Percentiles rank a stretch among this genome's conserved stretches.
Conservation (phyloP, 768 basidiomycete genomes). For the Solioccasus polychromus region DNA sequence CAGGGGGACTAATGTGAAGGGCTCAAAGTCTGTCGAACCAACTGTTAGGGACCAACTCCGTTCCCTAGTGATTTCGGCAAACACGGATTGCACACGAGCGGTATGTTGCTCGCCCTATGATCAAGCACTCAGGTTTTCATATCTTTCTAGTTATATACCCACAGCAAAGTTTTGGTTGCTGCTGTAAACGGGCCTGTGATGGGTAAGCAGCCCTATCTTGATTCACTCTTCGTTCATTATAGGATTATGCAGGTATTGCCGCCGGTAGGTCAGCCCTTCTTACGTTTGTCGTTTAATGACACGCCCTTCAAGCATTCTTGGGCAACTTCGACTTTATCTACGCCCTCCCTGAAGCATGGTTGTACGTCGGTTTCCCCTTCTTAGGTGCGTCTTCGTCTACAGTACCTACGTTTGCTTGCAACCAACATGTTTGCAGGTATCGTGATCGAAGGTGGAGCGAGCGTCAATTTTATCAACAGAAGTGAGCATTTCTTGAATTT, state of each 20-base stretch:
- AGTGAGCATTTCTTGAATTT: conserved; percentile 38
- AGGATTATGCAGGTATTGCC: conserved; percentile 49
- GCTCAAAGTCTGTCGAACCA: conserved; percentile 9
- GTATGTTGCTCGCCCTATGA: conserved; percentile 34
- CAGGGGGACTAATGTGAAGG: conserved; percentile 61
- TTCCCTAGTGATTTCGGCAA: conserved; percentile 44
- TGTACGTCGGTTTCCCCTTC: conserved; percentile 67
- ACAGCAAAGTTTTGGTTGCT: conserved; percentile 67
- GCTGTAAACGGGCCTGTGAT: conserved; percentile 75
- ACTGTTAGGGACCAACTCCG: conserved; percentile 47
- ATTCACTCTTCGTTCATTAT: conserved; percentile 2
- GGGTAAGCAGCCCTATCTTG: conserved; percentile 38
- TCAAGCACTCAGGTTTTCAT: neutral
- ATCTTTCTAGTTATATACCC: conserved; percentile 53
- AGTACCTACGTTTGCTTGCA: neutral
- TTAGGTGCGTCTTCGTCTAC: conserved; percentile 37
- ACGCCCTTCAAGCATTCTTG: conserved; percentile 48
- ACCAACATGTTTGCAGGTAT: conserved; percentile 38
- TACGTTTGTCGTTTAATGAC: neutral
- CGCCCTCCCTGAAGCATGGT: conserved; percentile 55
- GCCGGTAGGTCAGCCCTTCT: conserved; percentile 41
- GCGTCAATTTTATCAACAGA: conserved; percentile 63
- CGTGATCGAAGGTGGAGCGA: conserved; percentile 65
- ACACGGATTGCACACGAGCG: conserved; percentile 63
- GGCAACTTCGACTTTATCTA: conserved; percentile 78